Base-by-base conservation (phyloP, 2,329 filamentous ascomycete species). In the Penicillium sp. region DNA sequence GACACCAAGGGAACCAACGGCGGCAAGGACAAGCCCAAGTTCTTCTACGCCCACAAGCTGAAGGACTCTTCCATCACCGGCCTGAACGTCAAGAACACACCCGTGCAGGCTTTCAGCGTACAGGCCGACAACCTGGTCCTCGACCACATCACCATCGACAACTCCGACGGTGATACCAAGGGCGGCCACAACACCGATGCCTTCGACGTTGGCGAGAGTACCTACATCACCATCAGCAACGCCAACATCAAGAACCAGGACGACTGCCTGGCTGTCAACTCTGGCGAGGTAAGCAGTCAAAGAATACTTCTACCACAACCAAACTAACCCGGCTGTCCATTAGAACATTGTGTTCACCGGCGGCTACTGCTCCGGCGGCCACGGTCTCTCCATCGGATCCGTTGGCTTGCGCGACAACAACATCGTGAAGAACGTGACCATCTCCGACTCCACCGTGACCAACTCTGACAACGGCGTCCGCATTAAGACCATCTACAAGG, bases 1-100 rank as follows among this genome's bases (percentile, higher is more conserved):
- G 85, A 87, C 60, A 73, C 77, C 51, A 61, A 84, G 71, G 85
- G 85, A 45, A 72, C 71, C 64, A 85, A 85, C 65, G 82, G 84
- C 31, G 84, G 85, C 68, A 81, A 80, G 72, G 81, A 69, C 23
- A 88, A 88, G 79, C 85, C 86, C 61, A 83, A 86, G 75, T 85
- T 87, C 75, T 86, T 86, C 77, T 78, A 72, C 60, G 79, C 79
- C 23, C 72, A 73, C 55, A 44, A 48, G 6, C 57, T 74, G 49
- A 65, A 62, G 25, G 59, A 68, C 50, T 73, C 71, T 16, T 65
- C 61, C 34, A 72, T 75, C 59, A 62, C 58, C 21, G 64, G 67
- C 38, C 55, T 75, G 10, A 61, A 67, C 23, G 65, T 75, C 60
- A 64, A 70, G 65, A 73, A 74, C 61, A 72, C 70, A 25, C 72